Percentiles rank a stretch among this genome's conserved stretches.
phyloP scores from a whole-genome alignment of 2,329 filamentous ascomycete species.

The Arthrobotrys entomopaga region DNA sequence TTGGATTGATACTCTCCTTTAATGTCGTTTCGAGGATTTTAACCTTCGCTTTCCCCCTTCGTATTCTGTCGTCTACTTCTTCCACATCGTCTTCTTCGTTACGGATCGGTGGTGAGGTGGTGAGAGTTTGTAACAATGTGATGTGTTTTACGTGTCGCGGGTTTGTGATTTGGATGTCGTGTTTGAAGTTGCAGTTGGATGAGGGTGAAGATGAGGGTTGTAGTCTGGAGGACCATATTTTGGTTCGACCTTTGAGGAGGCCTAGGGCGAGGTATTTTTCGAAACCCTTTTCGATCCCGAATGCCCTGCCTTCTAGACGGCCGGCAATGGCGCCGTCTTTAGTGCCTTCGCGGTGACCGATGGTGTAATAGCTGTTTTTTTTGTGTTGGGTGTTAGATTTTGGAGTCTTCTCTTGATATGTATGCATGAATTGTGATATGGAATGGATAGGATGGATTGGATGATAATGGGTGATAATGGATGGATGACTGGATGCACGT shows the following conservation, averaged over 20 bases:
- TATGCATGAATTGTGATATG: background rate
- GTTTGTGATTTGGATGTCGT: constrained; percentile 64
- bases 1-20: constrained; percentile 61
- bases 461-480: background rate
- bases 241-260: constrained; percentile 77
- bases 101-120: constrained; percentile 78
- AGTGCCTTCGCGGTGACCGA: constrained; percentile 80
- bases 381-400: constrained; percentile 45
- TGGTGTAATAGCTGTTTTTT: constrained; percentile 73
- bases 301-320: constrained; percentile 84
- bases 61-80: constrained; percentile 89
- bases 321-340: constrained; percentile 81
- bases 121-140: constrained; percentile 76
- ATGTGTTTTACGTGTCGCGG: constrained; percentile 80
- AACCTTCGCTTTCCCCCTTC: constrained; percentile 81
- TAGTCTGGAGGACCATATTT: constrained; percentile 81
- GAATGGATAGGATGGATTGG: background rate
- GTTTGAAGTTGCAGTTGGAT: constrained; percentile 64
- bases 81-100: constrained; percentile 90
- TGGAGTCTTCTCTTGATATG: background rate
- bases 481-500: constrained; percentile 15
- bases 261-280: constrained; percentile 89
- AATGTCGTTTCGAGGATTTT: constrained; percentile 83
- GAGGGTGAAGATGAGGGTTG: background rate
- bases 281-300: constrained; percentile 91